Conservation (phyloP, 495 filamentous ascomycete genomes). For the Penicillium psychrofluorescens region DNA sequence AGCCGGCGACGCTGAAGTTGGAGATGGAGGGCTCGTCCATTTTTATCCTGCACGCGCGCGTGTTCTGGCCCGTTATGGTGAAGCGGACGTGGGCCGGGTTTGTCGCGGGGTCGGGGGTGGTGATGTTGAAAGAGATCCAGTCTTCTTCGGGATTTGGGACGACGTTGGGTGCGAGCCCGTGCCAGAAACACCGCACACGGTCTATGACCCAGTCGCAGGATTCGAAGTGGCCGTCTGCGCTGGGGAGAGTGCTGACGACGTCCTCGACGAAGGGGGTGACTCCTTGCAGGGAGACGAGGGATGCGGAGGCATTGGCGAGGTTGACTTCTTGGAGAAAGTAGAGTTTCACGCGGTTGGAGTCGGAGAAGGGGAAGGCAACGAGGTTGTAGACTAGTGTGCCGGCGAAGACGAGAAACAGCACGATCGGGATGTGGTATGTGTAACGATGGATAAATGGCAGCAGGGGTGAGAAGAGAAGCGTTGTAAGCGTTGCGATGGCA, state of each 20-base stretch:
- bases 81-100: constrained; percentile 38
- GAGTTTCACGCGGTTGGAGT: constrained; percentile 69
- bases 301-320: constrained; percentile 58
- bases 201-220: constrained; percentile 33
- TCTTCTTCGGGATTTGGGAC: constrained; percentile 13
- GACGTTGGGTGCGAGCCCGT: constrained; percentile 56
- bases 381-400: constrained; percentile 85
- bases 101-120: constrained; percentile 24
- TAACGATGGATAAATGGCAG: constrained; percentile 82
- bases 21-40: constrained; percentile 45
- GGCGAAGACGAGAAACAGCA: constrained; percentile 65
- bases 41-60: constrained; percentile 52
- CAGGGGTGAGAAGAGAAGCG: constrained; percentile 69
- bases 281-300: constrained; percentile 62
- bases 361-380: constrained; percentile 80
- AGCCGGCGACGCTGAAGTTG: constrained; percentile 52
- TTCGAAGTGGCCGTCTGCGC: constrained; percentile 53
- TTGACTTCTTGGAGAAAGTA: constrained; percentile 81
- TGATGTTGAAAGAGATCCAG: constrained; percentile 60
- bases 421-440: constrained; percentile 71
- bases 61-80: constrained; percentile 55
- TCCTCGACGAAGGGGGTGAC: constrained; percentile 62
- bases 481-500: constrained; percentile 54
- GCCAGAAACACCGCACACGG: constrained; percentile 54
- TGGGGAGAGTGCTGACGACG: constrained; percentile 63